phyloP scores from a whole-genome alignment of 768 basidiomycete genomes.

The Pulveroboletus sp. region DNA sequence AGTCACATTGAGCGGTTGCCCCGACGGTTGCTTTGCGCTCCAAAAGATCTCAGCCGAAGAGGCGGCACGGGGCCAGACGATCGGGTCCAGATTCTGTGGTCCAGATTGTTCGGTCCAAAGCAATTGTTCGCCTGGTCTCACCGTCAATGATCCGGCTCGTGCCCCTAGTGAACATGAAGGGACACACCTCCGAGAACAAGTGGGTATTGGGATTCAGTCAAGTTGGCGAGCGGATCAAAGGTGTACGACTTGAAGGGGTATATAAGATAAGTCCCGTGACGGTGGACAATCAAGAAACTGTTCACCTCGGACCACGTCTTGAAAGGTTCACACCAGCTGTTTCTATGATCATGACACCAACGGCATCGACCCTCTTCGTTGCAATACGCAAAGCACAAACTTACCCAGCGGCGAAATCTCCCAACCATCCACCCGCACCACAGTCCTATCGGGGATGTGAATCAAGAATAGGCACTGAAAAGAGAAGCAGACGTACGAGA shows the following conservation, averaged over 20 bases:
- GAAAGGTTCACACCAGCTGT: constrained; percentile 49
- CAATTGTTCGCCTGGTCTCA: constrained; percentile 30
- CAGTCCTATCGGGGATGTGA: constrained; percentile 32
- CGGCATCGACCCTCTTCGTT: background rate
- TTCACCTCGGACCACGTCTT: constrained; percentile 48
- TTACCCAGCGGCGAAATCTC: constrained; percentile 29
- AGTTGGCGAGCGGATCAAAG: constrained; percentile 46
- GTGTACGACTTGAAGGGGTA: constrained; percentile 35
- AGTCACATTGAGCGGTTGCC: constrained; percentile 28
- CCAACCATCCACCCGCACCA: constrained; percentile 47
- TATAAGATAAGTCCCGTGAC: constrained; percentile 3
- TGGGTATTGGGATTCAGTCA: constrained; percentile 31
- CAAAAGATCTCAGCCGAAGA: constrained; percentile 52
- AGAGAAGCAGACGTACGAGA: constrained; percentile 26
- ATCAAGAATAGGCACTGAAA: background rate
- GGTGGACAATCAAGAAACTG: background rate
- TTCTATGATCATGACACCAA: constrained; percentile 18
- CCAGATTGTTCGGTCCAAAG: constrained; percentile 47
- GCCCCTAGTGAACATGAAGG: background rate
- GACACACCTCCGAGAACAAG: constrained; percentile 37
- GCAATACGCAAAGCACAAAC: background rate
- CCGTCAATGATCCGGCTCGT: background rate
- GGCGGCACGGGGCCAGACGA: constrained; percentile 43
- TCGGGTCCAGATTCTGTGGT: constrained; percentile 31
- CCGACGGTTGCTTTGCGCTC: constrained; percentile 39